A percentile compares a stretch with the other conserved stretches of the same genome.
Conservation (phyloP, 2,329 filamentous ascomycete species). For the Fusarium nematophilum region DNA sequence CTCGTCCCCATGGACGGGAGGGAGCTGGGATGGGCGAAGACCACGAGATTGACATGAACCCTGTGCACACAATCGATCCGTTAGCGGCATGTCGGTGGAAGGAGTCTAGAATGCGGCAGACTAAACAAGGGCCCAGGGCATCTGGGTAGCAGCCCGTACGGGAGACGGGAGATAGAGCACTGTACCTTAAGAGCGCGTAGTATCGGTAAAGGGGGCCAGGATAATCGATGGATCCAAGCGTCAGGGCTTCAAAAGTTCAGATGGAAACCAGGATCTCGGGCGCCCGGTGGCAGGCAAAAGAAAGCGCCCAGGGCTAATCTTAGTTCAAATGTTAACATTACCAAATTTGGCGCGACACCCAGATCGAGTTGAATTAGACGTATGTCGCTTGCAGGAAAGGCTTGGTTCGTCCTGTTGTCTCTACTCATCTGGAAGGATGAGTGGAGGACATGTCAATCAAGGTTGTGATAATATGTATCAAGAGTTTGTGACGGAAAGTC, state of each 20-base stretch:
- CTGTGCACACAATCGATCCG: conserved; percentile 18
- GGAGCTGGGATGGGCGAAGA: conserved; percentile 31
- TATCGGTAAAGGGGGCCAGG: conserved; percentile 31
- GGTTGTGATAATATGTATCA: conserved; percentile 2
- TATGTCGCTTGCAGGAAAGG: conserved; percentile 10
- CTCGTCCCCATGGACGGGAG: conserved; percentile 32
- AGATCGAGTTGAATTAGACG: conserved; percentile 15
- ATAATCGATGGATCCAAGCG: conserved; percentile 22
- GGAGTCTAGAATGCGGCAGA: conserved; percentile 33
- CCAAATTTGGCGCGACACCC: conserved; percentile 4
- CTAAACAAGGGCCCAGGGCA: conserved; percentile 26
- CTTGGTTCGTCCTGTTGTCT: conserved; percentile 13
- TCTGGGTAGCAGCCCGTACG: conserved; percentile 36
- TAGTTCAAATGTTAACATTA: conserved; percentile 8
- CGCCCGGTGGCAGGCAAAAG: conserved; percentile 7
- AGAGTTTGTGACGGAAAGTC: conserved; percentile 31
- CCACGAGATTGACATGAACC: conserved; percentile 30
- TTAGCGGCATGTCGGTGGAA: conserved; percentile 29
- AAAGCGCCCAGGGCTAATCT: conserved; percentile 13
- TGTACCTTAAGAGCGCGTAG: conserved; percentile 20
- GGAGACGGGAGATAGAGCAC: conserved; percentile 24
- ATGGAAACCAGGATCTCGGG: conserved; percentile 29
- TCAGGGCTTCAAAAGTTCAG: conserved; percentile 26
- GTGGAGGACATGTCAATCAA: no score
- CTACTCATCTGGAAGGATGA: conserved; percentile 5